phyloP scores from a whole-genome alignment of 352 stramenopile genomes.

The Globisporangium radiosum region DNA sequence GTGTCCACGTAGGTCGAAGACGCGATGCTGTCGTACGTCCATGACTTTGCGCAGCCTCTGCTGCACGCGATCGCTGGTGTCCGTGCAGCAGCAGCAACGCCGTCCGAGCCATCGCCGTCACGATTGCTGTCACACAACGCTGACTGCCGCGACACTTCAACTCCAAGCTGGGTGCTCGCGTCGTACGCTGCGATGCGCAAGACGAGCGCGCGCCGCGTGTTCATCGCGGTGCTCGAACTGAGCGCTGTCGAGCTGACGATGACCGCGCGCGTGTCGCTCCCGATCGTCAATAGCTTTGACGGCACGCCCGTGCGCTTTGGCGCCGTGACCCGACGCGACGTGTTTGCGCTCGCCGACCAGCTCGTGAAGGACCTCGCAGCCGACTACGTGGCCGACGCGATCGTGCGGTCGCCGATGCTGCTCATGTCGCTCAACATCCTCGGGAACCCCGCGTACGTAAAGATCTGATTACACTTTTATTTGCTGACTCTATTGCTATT shows the following conservation, averaged over 20 bases:
- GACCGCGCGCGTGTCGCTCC: slow-evolving; percentile 69
- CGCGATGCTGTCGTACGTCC: slow-evolving; percentile 37
- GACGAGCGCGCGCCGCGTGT: slow-evolving; percentile 50
- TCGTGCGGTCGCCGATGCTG: slow-evolving; percentile 71
- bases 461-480: background rate
- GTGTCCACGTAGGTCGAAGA: slow-evolving; percentile 39
- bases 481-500: background rate
- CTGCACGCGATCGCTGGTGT: slow-evolving; percentile 24
- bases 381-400: slow-evolving; percentile 74
- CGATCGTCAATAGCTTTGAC: slow-evolving; percentile 79
- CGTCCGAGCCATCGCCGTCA: too few relatives aligned
- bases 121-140: too few relatives aligned
- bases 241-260: slow-evolving; percentile 56
- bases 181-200: slow-evolving; percentile 16
- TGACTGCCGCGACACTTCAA: too few relatives aligned
- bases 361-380: slow-evolving; percentile 77
- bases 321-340: slow-evolving; percentile 42
- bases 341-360: slow-evolving; percentile 70
- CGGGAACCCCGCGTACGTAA: slow-evolving; percentile 79
- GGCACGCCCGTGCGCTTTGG: slow-evolving; percentile 66
- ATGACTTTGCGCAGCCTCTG: slow-evolving; percentile 36
- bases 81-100: background rate
- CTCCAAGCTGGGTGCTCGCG: slow-evolving; percentile 4
- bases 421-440: slow-evolving; percentile 84
- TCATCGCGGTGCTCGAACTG: slow-evolving; percentile 52